These are phyloP conservation scores for Penicillium sp. DNA, from an alignment of 2,329 filamentous ascomycete genomes.

Conservation along the genomic window DNA sequence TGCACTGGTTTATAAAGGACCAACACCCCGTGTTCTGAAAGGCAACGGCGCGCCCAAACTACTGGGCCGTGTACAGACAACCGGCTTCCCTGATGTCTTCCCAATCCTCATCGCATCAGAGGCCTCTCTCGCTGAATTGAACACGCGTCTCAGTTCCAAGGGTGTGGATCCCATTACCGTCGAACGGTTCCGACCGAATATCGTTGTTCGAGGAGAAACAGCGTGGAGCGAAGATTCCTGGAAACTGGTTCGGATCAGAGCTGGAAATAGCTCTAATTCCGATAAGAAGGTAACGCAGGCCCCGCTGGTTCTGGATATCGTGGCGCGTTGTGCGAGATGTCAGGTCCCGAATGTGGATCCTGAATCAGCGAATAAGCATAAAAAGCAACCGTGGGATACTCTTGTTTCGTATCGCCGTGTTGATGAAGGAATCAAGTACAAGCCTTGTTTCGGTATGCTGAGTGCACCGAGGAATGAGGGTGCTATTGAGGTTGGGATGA, in stretches of 20 bases:
- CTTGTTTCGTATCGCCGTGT: constrained; percentile 62
- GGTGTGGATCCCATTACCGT: constrained; percentile 54
- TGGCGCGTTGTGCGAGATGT: constrained; percentile 60
- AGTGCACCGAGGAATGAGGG: constrained; percentile 59
- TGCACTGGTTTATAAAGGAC: constrained; percentile 62
- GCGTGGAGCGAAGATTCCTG: constrained; percentile 65
- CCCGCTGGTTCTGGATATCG: constrained; percentile 55
- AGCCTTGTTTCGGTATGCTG: constrained; percentile 68
- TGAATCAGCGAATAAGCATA: constrained; percentile 59
- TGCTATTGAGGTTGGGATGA: constrained; percentile 57
- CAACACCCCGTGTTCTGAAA: constrained; percentile 53
- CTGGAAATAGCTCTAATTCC: constrained; percentile 4
- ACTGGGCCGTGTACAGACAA: constrained; percentile 56
- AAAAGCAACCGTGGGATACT: constrained; percentile 61
- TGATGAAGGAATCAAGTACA: constrained; percentile 61
- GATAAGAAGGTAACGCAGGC: not conserved
- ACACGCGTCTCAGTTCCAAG: constrained; percentile 47
- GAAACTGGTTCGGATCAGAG: constrained; percentile 53
- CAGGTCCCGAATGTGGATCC: constrained; percentile 67
- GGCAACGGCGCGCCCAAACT: constrained; percentile 57
- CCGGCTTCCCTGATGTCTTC: constrained; percentile 62
- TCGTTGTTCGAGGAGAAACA: constrained; percentile 56
- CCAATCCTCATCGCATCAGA: constrained; percentile 58
- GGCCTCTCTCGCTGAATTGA: constrained; percentile 59
- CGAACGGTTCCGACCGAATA: constrained; percentile 65